Conservation (phyloP, 1,284 basidiomycete genomes). For the Stygiomarasmius scandens region DNA sequence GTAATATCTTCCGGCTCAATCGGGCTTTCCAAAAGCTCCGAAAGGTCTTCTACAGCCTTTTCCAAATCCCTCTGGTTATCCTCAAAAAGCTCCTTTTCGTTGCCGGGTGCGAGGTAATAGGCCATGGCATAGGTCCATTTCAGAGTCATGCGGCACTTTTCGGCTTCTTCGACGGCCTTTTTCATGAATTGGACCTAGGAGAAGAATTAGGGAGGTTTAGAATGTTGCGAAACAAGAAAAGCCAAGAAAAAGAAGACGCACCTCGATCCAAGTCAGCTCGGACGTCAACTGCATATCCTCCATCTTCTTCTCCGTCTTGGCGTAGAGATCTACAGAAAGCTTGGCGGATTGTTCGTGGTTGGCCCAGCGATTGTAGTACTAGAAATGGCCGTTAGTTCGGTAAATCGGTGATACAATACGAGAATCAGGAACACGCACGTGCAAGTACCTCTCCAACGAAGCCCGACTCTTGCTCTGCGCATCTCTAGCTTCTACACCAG, state of each 20-base stretch:
- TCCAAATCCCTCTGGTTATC: constrained; percentile 98
- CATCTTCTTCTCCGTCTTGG: constrained; percentile 99
- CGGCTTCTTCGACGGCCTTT: constrained; percentile 92
- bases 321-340: constrained; percentile 90
- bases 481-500: constrained; percentile 86
- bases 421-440: constrained; percentile 58
- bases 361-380: constrained; percentile 98
- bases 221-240: neutral
- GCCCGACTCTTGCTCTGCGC: constrained; percentile 87
- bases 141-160: constrained; percentile 91
- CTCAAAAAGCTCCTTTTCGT: constrained; percentile 95
- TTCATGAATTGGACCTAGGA: constrained; percentile 86
- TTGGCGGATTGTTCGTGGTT: constrained; percentile 99
- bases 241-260: neutral
- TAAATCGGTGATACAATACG: neutral
- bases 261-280: constrained; percentile 95
- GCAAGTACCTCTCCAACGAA: constrained; percentile 93
- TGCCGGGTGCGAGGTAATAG: constrained; percentile 87
- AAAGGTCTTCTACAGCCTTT: constrained; percentile 92
- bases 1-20: constrained; percentile 87
- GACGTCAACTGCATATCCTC: constrained; percentile 97
- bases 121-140: constrained; percentile 99
- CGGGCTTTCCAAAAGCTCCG: constrained; percentile 88
- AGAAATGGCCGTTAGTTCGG: constrained; percentile 10
- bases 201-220: neutral